Evolutionary conservation across 2,329 filamentous ascomycete species (phyloP), one percentile per base, ranked within the genome.

Genomic region (Hypoxylon sp.): DNA sequence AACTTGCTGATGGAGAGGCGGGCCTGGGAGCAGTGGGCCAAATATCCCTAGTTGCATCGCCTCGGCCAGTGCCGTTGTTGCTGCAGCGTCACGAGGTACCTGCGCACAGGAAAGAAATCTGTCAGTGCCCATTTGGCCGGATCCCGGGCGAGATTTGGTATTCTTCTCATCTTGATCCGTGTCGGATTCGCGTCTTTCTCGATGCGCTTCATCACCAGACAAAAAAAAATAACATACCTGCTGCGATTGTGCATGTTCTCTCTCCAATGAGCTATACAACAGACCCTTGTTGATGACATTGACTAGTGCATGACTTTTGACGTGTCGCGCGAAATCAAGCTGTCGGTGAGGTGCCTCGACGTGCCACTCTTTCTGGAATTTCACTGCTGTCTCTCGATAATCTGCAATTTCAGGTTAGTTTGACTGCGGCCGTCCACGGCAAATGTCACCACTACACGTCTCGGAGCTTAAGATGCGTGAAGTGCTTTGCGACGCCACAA

Each of bases 301-400:
- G 61, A 90, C 86, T 74, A 90, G 81, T 71, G 87, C 87, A 79
- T 89, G 87, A 72, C 83, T 85, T 77, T 88, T 84, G 77, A 90
- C 87, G 78, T 89, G 84, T 73, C 83, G 85, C 75, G 88, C 88
- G 78, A 90, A 90, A 65, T 84, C 81, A 67, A 90, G 85, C 65
- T 88, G 81, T 73, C 84, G 83, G 76, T 89, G 86, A 72, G 88
- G 88, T 77, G 86, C 82, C 73, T 83, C 80, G 69, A 88, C 80
- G 78, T 87, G 84, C 88, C 88, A 90, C 80, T 90, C 87, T 76
- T 89, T 89, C 74, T 89, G 87, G 71, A 90, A 86, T 76, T 88
- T 89, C 79, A 86, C 84, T 57, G 88, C 88, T 44, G 88, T 89
- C 77, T 90, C 88, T 78, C 85, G 84, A 80, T 89, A 90, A 81